phyloP scores from a whole-genome alignment of 257 asterid species.

The Ehretia macrophylla region DNA sequence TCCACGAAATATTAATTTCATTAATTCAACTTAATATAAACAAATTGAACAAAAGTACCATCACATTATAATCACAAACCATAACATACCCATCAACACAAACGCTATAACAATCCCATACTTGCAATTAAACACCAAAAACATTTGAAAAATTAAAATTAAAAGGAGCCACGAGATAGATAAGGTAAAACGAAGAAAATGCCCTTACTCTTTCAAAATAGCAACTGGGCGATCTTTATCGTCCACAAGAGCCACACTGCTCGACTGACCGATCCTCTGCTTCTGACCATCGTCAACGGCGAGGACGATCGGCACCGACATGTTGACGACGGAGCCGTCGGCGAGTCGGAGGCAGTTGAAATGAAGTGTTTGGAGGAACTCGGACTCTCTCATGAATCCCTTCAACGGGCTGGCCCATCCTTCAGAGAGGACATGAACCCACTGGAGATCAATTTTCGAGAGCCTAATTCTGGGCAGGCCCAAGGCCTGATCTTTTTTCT shows the following conservation, averaged over 20 bases:
- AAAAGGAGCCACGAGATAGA: background rate
- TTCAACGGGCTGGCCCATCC: slow-evolving; percentile 98
- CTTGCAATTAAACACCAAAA: too few relatives aligned
- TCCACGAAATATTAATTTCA: too few relatives aligned
- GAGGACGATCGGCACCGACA: slow-evolving; percentile 94
- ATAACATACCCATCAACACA: too few relatives aligned
- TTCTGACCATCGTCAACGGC: slow-evolving; percentile 75
- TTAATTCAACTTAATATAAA: too few relatives aligned
- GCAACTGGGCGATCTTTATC: slow-evolving; percentile 45
- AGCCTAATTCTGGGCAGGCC: slow-evolving; percentile 61
- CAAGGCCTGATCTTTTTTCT: slow-evolving; percentile 39
- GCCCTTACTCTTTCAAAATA: slow-evolving; percentile 61
- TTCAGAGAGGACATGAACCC: slow-evolving; percentile 97
- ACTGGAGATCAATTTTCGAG: slow-evolving; percentile 70
- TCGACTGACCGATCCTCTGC: slow-evolving; percentile 45
- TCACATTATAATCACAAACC: too few relatives aligned
- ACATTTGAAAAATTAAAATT: background rate
- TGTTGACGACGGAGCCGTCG: slow-evolving; percentile 72
- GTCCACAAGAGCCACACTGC: slow-evolving; percentile 74
- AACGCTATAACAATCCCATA: too few relatives aligned
- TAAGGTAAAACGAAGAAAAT: slow-evolving; percentile 4
- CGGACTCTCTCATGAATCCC: slow-evolving; percentile 92
- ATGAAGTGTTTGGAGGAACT: slow-evolving; percentile 99
- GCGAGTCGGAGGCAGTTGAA: slow-evolving; percentile 70
- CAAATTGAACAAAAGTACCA: too few relatives aligned